phyloP scores from a whole-genome alignment of 345 rosid genomes.

The Linum usitatissimum region DNA sequence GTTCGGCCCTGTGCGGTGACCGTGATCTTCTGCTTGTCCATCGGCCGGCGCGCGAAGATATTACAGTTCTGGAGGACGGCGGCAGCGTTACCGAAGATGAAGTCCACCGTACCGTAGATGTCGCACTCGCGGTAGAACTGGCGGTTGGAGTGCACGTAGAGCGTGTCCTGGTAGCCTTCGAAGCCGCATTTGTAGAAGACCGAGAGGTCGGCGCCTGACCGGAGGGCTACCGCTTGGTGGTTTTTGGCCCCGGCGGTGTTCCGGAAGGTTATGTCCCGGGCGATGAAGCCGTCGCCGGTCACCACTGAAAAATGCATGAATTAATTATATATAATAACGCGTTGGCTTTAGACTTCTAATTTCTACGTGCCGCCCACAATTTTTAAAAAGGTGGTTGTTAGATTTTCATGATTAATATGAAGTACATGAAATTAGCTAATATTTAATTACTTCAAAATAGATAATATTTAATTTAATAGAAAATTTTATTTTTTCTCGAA shows the following conservation, averaged over 20 bases:
- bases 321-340: no score
- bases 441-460: no score
- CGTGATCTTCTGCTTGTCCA: not conserved
- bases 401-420: no score
- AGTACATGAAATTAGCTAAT: no score
- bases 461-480: no score
- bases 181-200: not conserved
- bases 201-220: conserved; percentile 3
- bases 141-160: no score
- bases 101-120: not conserved
- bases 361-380: no score
- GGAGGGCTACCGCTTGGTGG: conserved; percentile 2
- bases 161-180: not conserved
- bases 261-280: not conserved
- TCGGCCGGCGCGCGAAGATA: not conserved
- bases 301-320: not conserved
- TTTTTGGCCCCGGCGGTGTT: not conserved
- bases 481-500: no score
- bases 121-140: no score
- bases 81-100: not conserved
- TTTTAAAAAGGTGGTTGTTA: no score
- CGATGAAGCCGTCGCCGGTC: not conserved
- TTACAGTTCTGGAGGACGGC: not conserved
- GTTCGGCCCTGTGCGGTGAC: not conserved
- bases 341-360: no score